Percentiles rank a stretch among this genome's conserved stretches.
These are phyloP conservation scores for Ilex paraguariensis DNA, from an alignment of 305 asterid species.

Conservation along the genomic window DNA sequence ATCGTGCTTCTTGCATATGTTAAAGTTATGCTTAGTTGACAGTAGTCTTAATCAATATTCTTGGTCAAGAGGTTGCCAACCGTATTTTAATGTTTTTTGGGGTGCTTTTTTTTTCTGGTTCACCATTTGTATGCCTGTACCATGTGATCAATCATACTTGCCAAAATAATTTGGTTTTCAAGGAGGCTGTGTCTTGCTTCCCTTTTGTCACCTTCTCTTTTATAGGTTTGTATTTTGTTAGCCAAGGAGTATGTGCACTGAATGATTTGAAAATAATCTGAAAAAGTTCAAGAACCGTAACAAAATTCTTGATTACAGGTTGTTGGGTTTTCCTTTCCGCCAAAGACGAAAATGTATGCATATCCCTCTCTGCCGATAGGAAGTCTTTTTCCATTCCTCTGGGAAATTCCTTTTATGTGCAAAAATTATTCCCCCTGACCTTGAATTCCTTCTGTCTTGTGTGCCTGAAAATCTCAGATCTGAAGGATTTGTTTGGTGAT, in stretches of 20 bases:
- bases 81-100: no score
- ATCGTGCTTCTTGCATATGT: no score
- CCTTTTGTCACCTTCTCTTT: background rate
- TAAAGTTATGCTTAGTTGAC: no score
- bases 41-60: no score
- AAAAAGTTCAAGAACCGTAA: background rate
- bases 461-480: slow-evolving; percentile 32
- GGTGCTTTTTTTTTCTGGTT: no score
- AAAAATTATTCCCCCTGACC: slow-evolving; percentile 14
- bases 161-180: no score
- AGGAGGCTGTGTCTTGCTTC: no score
- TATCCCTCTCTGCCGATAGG: slow-evolving; percentile 12
- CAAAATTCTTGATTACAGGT: slow-evolving; percentile 41
- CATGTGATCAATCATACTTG: no score
- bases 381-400: background rate
- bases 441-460: slow-evolving; percentile 10
- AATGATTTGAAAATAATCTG: background rate
- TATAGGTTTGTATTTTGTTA: background rate
- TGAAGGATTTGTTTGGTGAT: slow-evolving; percentile 59
- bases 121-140: no score
- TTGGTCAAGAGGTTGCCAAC: no score
- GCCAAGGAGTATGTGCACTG: background rate
- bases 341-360: slow-evolving; percentile 68
- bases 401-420: background rate
- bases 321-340: slow-evolving; percentile 68